These are phyloP conservation scores for Eucalyptus pauciflora DNA, from an alignment of 345 rosid genomes.

Conservation along the genomic window DNA sequence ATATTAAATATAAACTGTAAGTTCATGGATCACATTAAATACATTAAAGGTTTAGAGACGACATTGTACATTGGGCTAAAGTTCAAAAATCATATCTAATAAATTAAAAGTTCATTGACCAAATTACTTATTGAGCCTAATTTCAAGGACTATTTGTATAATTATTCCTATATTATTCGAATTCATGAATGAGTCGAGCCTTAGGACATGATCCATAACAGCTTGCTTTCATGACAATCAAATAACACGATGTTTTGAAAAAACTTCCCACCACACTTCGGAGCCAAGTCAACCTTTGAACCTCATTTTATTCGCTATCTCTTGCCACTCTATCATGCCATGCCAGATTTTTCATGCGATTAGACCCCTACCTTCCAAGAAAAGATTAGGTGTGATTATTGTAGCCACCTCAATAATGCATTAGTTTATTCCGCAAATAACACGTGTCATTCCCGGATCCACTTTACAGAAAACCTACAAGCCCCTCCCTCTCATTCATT, in stretches of 20 bases:
- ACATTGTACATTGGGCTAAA: accelerated
- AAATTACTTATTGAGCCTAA: accelerated
- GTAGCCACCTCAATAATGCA: no score
- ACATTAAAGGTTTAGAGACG: accelerated
- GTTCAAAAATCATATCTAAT: accelerated
- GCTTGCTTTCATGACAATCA: not conserved
- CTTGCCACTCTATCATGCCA: not conserved
- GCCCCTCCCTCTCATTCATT: no score
- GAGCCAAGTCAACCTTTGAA: not conserved
- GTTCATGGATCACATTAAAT: accelerated
- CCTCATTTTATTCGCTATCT: not conserved
- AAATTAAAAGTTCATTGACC: accelerated
- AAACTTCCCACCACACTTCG: not conserved
- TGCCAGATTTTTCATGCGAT: not conserved
- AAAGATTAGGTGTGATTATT: no score
- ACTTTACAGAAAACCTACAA: no score
- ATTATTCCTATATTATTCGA: not conserved
- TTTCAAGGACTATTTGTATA: no score
- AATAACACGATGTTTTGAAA: not conserved
- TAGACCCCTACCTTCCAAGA: not conserved
- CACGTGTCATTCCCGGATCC: no score
- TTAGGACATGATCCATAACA: no score
- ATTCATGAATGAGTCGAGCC: not conserved
- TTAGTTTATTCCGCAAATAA: no score
- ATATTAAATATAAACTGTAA: no score